phyloP scores from a whole-genome alignment of 78 protist genomes.

The Ministeria vibrans region DNA sequence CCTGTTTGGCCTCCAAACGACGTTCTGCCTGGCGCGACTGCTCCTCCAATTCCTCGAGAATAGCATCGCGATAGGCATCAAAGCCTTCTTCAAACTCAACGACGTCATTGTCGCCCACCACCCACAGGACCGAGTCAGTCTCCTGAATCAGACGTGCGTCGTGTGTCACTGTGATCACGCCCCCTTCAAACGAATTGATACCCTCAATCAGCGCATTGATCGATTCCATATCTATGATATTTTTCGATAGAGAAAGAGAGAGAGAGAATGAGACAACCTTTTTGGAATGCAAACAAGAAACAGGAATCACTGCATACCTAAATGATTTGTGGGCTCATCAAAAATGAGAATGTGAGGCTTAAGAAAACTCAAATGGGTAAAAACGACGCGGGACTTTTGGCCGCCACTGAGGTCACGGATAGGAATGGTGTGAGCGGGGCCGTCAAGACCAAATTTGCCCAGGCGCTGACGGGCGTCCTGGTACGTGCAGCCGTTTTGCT shows the following conservation, averaged over 20 bases:
- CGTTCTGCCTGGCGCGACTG: not conserved
- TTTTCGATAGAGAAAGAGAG: constrained; percentile 92
- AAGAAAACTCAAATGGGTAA: constrained; percentile 69
- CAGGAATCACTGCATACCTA: constrained; percentile 31
- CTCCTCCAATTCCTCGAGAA: constrained; percentile 19
- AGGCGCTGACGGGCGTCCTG: constrained; percentile 23
- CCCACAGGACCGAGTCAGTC: constrained; percentile 34
- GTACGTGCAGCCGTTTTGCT: constrained; percentile 40
- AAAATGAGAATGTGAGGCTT: constrained; percentile 87
- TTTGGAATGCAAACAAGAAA: not conserved
- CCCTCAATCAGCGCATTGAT: constrained; percentile 41
- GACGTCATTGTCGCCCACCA: constrained; percentile 10
- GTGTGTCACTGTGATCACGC: constrained; percentile 39
- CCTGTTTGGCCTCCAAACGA: not conserved
- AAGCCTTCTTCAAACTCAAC: constrained; percentile 11
- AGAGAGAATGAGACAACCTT: too few relatives aligned
- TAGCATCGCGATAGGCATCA: constrained; percentile 23
- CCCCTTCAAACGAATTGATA: constrained; percentile 34
- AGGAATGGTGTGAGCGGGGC: constrained; percentile 25
- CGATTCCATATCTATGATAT: constrained; percentile 67
- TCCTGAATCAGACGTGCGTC: constrained; percentile 33
- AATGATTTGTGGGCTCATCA: constrained; percentile 94
- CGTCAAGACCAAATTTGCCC: not conserved
- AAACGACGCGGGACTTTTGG: constrained; percentile 86
- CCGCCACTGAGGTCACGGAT: constrained; percentile 74